phyloP scores from a whole-genome alignment of 192 early-diverging fungal species.

The Umbelopsis sp. region DNA sequence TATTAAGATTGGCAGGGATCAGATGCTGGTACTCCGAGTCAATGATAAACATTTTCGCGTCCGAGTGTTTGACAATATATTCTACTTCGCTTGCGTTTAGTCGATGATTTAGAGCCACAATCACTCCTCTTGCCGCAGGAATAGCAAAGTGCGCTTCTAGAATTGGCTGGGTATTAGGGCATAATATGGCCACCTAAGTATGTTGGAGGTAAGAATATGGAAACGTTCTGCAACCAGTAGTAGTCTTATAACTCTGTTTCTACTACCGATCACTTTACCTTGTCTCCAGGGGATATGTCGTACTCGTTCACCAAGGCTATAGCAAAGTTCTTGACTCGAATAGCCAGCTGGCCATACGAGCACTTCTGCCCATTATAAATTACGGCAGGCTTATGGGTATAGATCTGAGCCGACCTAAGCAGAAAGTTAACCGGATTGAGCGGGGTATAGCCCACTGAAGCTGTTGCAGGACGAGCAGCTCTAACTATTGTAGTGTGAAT shows the following conservation, averaged over 20 bases:
- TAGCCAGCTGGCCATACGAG: conserved; percentile 50
- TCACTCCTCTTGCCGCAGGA: conserved; percentile 55
- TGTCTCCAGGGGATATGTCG: conserved; percentile 45
- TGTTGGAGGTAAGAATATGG: too few species aligned
- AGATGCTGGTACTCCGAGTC: conserved; percentile 48
- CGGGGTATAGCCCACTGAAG: conserved; percentile 29
- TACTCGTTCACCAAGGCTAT: conserved; percentile 42
- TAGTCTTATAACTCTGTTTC: neutral
- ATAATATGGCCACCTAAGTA: conserved; percentile 49
- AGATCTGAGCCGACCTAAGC: conserved; percentile 50
- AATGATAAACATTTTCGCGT: conserved; percentile 50
- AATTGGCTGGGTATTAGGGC: conserved; percentile 57
- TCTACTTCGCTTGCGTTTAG: conserved; percentile 52
- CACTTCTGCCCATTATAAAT: conserved; percentile 40
- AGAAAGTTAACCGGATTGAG: conserved; percentile 60
- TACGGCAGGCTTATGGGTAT: conserved; percentile 51
- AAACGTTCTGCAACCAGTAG: neutral
- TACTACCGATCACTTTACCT: neutral
- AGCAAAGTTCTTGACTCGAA: conserved; percentile 48
- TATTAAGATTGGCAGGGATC: conserved; percentile 29
- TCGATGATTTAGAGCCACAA: conserved; percentile 63
- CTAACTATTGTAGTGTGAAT: neutral
- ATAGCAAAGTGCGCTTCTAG: conserved; percentile 66
- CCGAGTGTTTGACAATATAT: conserved; percentile 59
- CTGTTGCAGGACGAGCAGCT: neutral